phyloP scores from a whole-genome alignment of 2,329 filamentous ascomycete genomes.

The Fusarium floridanum region DNA sequence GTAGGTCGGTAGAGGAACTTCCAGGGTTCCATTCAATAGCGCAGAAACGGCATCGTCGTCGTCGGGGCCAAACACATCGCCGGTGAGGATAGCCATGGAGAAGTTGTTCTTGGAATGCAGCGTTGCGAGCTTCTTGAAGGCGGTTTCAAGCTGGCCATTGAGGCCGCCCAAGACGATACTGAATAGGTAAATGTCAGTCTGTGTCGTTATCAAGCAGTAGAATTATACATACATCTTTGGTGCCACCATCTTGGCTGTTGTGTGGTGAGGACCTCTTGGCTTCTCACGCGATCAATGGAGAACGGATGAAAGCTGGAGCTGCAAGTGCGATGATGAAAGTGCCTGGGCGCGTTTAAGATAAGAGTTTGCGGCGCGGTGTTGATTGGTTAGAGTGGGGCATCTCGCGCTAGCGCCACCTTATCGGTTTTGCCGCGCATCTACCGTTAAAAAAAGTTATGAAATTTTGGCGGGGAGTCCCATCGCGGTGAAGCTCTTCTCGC shows the following conservation, averaged over 20 bases:
- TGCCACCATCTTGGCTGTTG: slow-evolving; percentile 56
- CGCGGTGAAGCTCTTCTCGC: slow-evolving; percentile 40
- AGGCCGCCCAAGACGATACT: slow-evolving; percentile 87
- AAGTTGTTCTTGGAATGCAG: slow-evolving; percentile 92
- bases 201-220: background rate
- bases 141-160: slow-evolving; percentile 80
- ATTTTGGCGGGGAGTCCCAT: slow-evolving; percentile 47
- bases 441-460: slow-evolving; percentile 52
- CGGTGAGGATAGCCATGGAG: slow-evolving; percentile 84
- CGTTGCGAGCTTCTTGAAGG: slow-evolving; percentile 83
- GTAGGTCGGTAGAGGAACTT: slow-evolving; percentile 86
- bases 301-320: slow-evolving; percentile 24
- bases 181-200: slow-evolving; percentile 24
- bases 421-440: slow-evolving; percentile 52
- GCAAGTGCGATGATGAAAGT: slow-evolving; percentile 38
- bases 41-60: slow-evolving; percentile 71
- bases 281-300: slow-evolving; percentile 15
- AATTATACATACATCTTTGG: slow-evolving; percentile 60
- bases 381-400: slow-evolving; percentile 48
- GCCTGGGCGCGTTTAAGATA: slow-evolving; percentile 44
- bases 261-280: slow-evolving; percentile 4
- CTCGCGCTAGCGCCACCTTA: slow-evolving; percentile 45
- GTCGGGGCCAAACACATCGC: slow-evolving; percentile 80
- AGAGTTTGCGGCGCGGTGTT: slow-evolving; percentile 49
- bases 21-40: slow-evolving; percentile 79